These are phyloP conservation scores for Ophiostoma sp. DNA, from an alignment of 2,329 filamentous ascomycete genomes.

Conservation along the genomic window DNA sequence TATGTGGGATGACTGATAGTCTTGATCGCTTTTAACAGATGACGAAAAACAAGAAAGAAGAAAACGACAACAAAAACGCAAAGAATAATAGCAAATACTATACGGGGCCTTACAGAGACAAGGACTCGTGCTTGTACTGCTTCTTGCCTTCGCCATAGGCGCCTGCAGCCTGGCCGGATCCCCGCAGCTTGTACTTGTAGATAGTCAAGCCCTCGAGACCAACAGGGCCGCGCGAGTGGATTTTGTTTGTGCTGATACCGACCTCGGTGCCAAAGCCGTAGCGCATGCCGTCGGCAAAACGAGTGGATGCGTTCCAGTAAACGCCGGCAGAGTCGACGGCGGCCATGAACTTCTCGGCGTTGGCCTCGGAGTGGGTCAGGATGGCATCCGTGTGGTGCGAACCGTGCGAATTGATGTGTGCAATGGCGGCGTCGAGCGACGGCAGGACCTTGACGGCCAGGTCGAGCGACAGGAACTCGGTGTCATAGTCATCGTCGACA, in stretches of 20 bases:
- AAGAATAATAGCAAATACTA: not conserved
- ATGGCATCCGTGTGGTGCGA: slow-evolving; percentile 94
- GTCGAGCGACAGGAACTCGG: slow-evolving; percentile 81
- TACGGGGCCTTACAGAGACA: slow-evolving; percentile 38
- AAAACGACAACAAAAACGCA: not conserved
- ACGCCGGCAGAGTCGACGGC: slow-evolving; percentile 84
- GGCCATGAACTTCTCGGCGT: slow-evolving; percentile 77
- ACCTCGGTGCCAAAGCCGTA: slow-evolving; percentile 98
- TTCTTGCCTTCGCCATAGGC: slow-evolving; percentile 64
- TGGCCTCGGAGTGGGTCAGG: slow-evolving; percentile 61
- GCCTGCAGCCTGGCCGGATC: slow-evolving; percentile 73
- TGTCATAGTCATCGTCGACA: slow-evolving; percentile 67
- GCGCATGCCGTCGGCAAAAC: slow-evolving; percentile 93
- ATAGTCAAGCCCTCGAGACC: slow-evolving; percentile 93
- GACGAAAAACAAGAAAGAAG: not conserved
- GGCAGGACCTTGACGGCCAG: slow-evolving; percentile 78
- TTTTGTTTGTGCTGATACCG: slow-evolving; percentile 98
- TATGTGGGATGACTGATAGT: not conserved
- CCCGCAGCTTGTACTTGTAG: slow-evolving; percentile 90
- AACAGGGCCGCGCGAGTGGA: slow-evolving; percentile 88
- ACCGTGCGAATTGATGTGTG: slow-evolving; percentile 86
- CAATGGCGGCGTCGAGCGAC: slow-evolving; percentile 63
- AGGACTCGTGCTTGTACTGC: slow-evolving; percentile 54
- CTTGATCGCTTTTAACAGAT: not conserved
- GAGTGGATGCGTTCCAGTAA: slow-evolving; percentile 94